Percentiles rank a stretch among this genome's conserved stretches.
Conservation (phyloP, 768 basidiomycete genomes). For the Boletus subparvulus region DNA sequence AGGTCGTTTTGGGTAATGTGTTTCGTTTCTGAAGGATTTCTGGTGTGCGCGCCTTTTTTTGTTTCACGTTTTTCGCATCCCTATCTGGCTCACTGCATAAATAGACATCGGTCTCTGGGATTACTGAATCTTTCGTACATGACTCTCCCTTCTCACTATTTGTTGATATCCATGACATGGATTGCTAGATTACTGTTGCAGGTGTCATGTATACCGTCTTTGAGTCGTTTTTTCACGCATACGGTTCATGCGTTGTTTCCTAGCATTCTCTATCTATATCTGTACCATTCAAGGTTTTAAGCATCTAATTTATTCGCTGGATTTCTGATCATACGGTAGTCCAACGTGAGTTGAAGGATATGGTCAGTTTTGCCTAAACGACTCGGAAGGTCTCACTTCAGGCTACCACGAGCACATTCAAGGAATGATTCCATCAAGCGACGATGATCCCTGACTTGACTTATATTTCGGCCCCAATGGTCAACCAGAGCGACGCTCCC, state of each 20-base stretch:
- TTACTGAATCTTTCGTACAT: constrained; percentile 3
- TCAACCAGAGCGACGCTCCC: constrained; percentile 77
- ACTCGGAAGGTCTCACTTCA: neutral
- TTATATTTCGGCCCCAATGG: constrained; percentile 70
- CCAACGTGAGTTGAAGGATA: no score
- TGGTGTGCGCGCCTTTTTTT: constrained; percentile 4
- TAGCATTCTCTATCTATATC: constrained; percentile 3
- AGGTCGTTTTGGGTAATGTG: constrained; percentile 8
- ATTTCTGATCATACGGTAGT: neutral
- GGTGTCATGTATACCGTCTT: constrained; percentile 22
- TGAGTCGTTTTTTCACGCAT: neutral
- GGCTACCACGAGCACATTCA: neutral
- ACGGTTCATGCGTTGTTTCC: neutral
- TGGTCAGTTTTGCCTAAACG: neutral
- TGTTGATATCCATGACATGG: constrained; percentile 26
- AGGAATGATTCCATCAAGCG: neutral
- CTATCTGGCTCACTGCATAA: constrained; percentile 9
- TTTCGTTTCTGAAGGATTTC: constrained; percentile 11
- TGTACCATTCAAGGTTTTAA: constrained; percentile 17
- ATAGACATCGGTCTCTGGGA: constrained; percentile 13
- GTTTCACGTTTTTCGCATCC: constrained; percentile 4
- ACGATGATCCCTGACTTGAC: constrained; percentile 28
- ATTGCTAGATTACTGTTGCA: constrained; percentile 26
- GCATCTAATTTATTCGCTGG: constrained; percentile 18
- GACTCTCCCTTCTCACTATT: neutral